A percentile compares a stretch with the other conserved stretches of the same genome.
Evolutionary conservation across 1,284 basidiomycete species (phyloP).

Genomic region (Malassezia vespertilionis): DNA sequence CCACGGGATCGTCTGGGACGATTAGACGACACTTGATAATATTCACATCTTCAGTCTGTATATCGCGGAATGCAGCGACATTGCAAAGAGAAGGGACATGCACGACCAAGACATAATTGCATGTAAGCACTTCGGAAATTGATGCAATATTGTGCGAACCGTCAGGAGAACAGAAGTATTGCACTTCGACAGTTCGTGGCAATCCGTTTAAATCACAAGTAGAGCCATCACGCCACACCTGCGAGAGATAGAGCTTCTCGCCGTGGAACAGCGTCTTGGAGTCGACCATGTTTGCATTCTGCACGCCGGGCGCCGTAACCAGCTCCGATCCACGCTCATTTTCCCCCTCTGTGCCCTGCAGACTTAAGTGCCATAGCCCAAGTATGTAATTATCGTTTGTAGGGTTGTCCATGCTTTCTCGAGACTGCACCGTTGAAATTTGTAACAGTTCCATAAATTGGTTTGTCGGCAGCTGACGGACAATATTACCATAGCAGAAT

Average conservation of each 20-base stretch:
- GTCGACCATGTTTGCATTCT: no score
- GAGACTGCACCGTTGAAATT: neutral
- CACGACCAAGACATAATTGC: conserved; percentile 9
- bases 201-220: conserved; percentile 14
- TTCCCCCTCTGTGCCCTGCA: no score
- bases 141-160: neutral
- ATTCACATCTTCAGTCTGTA: neutral
- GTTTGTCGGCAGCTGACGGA: conserved; percentile 1
- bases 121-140: conserved; percentile 9
- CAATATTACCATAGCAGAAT: conserved; percentile 2
- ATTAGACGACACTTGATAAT: conserved; percentile 9
- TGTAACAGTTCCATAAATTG: neutral
- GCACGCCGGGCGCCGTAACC: no score
- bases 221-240: conserved; percentile 5
- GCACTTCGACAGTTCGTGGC: conserved; percentile 4
- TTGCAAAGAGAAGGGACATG: conserved; percentile 1
- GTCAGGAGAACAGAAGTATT: conserved; percentile 9
- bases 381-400: conserved; percentile 6
- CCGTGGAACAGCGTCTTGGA: no score
- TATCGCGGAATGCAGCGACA: neutral
- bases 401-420: neutral
- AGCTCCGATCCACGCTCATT: no score
- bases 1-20: conserved; percentile 4
- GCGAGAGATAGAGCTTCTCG: neutral
- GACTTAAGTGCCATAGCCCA: conserved; percentile 5